Evolutionary conservation across 2,329 filamentous ascomycete species (phyloP).

Genomic region (Fusarium pseudograminearum): DNA sequence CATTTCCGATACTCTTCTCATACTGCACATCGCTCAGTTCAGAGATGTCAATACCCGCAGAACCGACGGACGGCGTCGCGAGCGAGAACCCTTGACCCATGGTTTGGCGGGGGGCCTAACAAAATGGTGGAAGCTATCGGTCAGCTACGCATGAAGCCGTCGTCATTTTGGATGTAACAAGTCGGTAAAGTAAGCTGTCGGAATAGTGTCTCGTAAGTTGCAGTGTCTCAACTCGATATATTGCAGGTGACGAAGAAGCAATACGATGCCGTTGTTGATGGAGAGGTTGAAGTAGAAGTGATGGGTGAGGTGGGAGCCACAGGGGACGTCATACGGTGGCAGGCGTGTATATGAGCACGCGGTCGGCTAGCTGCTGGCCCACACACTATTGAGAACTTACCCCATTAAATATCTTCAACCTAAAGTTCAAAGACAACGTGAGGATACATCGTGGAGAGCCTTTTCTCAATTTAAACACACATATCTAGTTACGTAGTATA

Average conservation of each 20-base stretch:
- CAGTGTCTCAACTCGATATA: neutral
- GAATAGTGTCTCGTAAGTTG: neutral
- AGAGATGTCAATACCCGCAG: slow-evolving; percentile 91
- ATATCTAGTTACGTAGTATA: neutral
- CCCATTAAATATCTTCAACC: neutral
- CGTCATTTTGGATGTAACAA: slow-evolving; percentile 43
- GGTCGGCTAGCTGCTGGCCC: slow-evolving; percentile 18
- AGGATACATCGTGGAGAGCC: neutral
- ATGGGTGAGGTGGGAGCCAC: slow-evolving; percentile 16
- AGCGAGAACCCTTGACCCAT: slow-evolving; percentile 99
- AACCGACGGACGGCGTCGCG: slow-evolving; percentile 89
- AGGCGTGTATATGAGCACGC: slow-evolving; percentile 24
- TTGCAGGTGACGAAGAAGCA: neutral
- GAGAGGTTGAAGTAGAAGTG: neutral
- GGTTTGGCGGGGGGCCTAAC: slow-evolving; percentile 35
- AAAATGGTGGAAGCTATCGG: slow-evolving; percentile 45
- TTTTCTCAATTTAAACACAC: neutral
- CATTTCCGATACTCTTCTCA: slow-evolving; percentile 91
- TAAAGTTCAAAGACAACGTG: neutral
- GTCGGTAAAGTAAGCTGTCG: neutral
- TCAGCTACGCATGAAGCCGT: slow-evolving; percentile 35
- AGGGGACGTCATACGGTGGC: slow-evolving; percentile 34
- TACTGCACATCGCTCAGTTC: slow-evolving; percentile 92
- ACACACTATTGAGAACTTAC: neutral
- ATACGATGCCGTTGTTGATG: slow-evolving; percentile 7